Conservation (phyloP, 768 basidiomycete species). For the Mycena albidolilacea region DNA sequence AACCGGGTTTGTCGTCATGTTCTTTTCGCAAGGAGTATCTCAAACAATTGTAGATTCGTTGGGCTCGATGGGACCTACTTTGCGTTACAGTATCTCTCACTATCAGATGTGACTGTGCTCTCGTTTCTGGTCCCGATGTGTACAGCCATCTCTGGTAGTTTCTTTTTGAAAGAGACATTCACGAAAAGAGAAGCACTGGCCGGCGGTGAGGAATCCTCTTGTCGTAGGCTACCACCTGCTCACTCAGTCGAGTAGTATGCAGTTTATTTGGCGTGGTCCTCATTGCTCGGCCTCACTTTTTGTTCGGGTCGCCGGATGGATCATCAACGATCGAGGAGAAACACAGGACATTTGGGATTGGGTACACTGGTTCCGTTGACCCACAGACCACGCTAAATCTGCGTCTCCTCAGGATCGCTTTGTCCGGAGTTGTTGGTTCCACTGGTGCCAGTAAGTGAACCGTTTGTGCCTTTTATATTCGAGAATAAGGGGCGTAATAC, state of each 20-base stretch:
- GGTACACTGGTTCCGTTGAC: constrained; percentile 49
- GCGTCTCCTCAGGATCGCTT: constrained; percentile 62
- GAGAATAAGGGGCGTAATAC: background rate
- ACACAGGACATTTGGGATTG: constrained; percentile 72
- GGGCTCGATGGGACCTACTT: constrained; percentile 80
- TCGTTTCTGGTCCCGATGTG: constrained; percentile 81
- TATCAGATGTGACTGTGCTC: constrained; percentile 85
- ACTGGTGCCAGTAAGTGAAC: constrained; percentile 75
- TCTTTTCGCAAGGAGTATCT: constrained; percentile 21
- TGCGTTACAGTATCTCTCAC: constrained; percentile 79
- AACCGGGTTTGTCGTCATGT: constrained; percentile 56
- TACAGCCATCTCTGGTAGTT: constrained; percentile 72
- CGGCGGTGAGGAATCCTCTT: constrained; percentile 53
- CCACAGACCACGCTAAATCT: constrained; percentile 14
- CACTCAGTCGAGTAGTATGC: constrained; percentile 55
- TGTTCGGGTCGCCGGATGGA: constrained; percentile 69
- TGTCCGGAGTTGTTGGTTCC: constrained; percentile 76
- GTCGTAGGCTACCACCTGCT: background rate
- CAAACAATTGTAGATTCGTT: constrained; percentile 68
- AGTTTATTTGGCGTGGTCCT: constrained; percentile 85
- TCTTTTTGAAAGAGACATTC: constrained; percentile 75
- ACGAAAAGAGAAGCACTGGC: constrained; percentile 69
- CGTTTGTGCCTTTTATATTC: background rate
- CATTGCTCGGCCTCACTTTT: constrained; percentile 82
- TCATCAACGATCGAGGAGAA: constrained; percentile 49